Base-by-base conservation (phyloP, 148 eudicot species). In the Diospyros kaki region DNA sequence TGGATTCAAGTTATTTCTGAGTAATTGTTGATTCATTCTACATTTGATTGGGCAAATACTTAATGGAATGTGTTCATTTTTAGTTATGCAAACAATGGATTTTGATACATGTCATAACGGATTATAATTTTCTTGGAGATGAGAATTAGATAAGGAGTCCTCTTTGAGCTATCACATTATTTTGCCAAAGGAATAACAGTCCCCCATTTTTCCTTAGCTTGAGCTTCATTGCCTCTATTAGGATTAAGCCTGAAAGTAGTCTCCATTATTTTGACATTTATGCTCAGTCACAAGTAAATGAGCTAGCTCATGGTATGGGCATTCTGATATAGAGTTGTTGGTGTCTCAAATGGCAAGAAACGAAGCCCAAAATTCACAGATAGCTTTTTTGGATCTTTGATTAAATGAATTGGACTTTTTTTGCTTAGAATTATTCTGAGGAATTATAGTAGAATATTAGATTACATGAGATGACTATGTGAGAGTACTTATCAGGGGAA, bases 91-190 rank as follows among this genome's bases (percentile, higher is more conserved):
- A 48, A 59, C 46, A 74, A 52, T 54, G 58, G 46, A 45, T 14
- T 56, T 59, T 10, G 6, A 73, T 64, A 54, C 45, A n/a, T n/a
- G 58, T 66, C 51, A 76, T 48, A 28, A 28, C 28, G 28, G 28
- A 28, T 28, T 28, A 28, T 28, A 14, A 48, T 51, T 14, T 48
- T 51, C 38, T 48, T 45, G 67, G 73, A 48, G 40, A 68, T 2
- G 42, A 68, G 46, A 41, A 10, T 45, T 66, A 46, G 58, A 38
- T 38, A 18, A 10, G 9, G 39, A 13, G 56, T 50, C 9, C 45
- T 28, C 28, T 51, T 76, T 76, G 18, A 67, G 64, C 18, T 38
- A 58, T 64, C 59, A 15, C 14, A 42, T 70, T 42, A 69, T 39
- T 69, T 53, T 69, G 4, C 44, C 17, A 8, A 12, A 12, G 58